These are phyloP conservation scores for Eucalyptus pauciflora DNA, from an alignment of 345 rosid genomes.

Conservation along the genomic window DNA sequence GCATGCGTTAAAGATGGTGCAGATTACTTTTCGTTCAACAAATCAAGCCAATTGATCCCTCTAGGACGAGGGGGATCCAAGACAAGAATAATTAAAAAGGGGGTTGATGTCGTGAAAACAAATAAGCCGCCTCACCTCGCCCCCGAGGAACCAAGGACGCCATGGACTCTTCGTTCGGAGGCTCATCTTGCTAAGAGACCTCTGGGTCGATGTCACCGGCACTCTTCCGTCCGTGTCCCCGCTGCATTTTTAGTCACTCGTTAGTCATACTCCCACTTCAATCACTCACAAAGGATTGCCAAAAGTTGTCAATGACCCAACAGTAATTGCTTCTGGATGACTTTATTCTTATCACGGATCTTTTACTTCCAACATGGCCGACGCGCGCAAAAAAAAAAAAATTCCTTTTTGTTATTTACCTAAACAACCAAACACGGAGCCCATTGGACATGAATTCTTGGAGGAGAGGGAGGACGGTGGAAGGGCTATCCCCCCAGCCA, in stretches of 20 bases:
- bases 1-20: too few relatives aligned
- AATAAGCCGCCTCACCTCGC: constrained; percentile 28
- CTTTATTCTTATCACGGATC: too few relatives aligned
- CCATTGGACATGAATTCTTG: constrained; percentile 38
- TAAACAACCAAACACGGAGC: constrained; percentile 64
- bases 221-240: constrained; percentile 79
- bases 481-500: constrained; percentile 50
- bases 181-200: constrained; percentile 52
- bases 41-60: not conserved
- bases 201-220: constrained; percentile 68
- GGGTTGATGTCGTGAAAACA: not conserved
- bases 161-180: constrained; percentile 42
- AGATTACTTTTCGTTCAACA: not conserved
- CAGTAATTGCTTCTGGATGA: too few relatives aligned
- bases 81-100: not conserved
- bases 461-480: constrained; percentile 52
- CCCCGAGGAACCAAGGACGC: constrained; percentile 67
- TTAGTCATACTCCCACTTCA: not conserved
- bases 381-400: not conserved
- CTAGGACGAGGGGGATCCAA: not conserved
- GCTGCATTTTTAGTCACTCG: constrained; percentile 15
- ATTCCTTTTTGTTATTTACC: not conserved
- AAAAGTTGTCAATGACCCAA: too few relatives aligned
- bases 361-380: too few relatives aligned
- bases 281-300: not conserved